A percentile compares a stretch with the other conserved stretches of the same genome.
Evolutionary conservation across 768 basidiomycete genomes (phyloP).

Genomic region (Lentinula boryana): DNA sequence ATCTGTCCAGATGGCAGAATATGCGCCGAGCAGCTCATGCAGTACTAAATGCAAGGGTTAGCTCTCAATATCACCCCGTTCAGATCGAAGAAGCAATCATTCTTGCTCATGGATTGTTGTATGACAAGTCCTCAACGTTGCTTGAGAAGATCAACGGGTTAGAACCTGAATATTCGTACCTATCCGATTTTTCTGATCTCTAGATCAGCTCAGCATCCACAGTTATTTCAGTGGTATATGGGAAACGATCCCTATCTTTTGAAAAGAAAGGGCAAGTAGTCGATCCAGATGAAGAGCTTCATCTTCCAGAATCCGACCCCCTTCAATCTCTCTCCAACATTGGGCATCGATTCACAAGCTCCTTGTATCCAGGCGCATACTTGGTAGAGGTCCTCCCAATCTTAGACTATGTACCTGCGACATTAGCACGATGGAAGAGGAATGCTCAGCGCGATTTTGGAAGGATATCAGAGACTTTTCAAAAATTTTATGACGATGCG

Average conservation of each 20-base stretch:
- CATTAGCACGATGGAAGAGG: neutral
- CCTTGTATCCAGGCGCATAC: conserved; percentile 3
- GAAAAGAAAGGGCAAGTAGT: neutral
- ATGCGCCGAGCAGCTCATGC: conserved; percentile 5
- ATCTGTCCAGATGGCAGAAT: neutral
- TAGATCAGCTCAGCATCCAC: neutral
- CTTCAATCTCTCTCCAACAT: neutral
- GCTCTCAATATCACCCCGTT: neutral
- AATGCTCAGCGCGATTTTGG: neutral
- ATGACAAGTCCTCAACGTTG: neutral
- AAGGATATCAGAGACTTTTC: neutral
- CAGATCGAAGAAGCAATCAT: neutral
- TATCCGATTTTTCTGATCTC: neutral
- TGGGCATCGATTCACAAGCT: neutral
- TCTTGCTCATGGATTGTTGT: conserved; percentile 1
- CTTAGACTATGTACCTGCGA: neutral
- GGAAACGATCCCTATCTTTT: neutral
- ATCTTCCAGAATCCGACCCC: neutral
- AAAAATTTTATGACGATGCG: neutral
- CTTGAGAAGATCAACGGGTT: neutral
- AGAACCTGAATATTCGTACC: neutral
- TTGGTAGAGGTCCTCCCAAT: conserved; percentile 1
- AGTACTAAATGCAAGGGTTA: neutral
- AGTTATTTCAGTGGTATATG: conserved; percentile 2
- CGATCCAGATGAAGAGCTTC: neutral